Evolutionary conservation across 2,329 filamentous ascomycete species (phyloP).

Genomic region (Phaeosphaeria sp.): DNA sequence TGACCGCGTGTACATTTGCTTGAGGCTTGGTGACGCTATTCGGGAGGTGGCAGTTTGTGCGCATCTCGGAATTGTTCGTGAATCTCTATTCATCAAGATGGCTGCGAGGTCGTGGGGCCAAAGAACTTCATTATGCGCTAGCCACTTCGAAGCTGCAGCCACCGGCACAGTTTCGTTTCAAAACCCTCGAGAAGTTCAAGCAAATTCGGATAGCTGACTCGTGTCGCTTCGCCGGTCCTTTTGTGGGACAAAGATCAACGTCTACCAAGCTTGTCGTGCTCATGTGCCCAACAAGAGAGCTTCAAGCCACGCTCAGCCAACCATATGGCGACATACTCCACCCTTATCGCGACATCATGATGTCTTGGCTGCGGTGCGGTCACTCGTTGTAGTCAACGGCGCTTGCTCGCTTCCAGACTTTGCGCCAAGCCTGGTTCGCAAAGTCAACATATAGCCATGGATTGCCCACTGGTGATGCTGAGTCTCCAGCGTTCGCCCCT

Average conservation of each 20-base stretch:
- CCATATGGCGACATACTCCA: constrained; percentile 13
- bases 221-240: not conserved
- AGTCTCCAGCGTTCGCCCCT: not conserved
- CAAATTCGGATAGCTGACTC: not conserved
- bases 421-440: not conserved
- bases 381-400: constrained; percentile 2
- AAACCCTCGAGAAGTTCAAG: not conserved
- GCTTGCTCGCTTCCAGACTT: not conserved
- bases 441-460: constrained; percentile 14
- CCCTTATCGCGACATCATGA: constrained; percentile 16
- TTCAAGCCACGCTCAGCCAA: not conserved
- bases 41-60: not conserved
- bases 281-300: not conserved
- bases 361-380: not conserved
- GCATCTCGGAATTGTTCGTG: too few relatives aligned
- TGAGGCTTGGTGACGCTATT: not conserved
- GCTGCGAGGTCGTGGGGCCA: too few relatives aligned
- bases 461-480: not conserved
- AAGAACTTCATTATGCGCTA: not conserved
- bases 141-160: not conserved
- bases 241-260: not conserved
- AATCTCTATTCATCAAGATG: not conserved
- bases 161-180: not conserved
- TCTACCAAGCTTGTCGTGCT: not conserved
- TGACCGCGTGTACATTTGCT: too few relatives aligned